phyloP scores from a whole-genome alignment of 1,139 yeast genomes.

The Yamadazyma sp. region DNA sequence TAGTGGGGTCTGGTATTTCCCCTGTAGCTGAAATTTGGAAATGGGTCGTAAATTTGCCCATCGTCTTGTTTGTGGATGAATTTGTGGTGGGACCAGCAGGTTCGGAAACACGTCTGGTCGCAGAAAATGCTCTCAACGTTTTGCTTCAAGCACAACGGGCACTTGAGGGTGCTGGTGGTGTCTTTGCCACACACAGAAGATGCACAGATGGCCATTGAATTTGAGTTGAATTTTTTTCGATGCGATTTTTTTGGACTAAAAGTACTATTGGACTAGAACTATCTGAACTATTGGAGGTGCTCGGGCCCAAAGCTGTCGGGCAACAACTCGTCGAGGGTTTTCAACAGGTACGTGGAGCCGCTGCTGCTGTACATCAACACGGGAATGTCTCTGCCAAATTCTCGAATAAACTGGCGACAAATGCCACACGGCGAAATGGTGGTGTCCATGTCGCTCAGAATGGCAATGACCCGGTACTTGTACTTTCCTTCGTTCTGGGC shows the following conservation, averaged over 20 bases:
- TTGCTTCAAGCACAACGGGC: conserved; percentile 87
- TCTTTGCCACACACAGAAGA: conserved; percentile 83
- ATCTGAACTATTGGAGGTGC: background rate
- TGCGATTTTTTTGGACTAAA: no score
- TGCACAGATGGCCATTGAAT: conserved; percentile 44
- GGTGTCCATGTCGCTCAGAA: conserved; percentile 60
- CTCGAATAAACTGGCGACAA: conserved; percentile 85
- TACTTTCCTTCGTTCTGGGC: conserved; percentile 42
- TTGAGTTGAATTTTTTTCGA: background rate
- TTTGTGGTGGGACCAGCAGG: conserved; percentile 65
- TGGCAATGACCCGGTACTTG: conserved; percentile 63
- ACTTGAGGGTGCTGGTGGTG: conserved; percentile 73
- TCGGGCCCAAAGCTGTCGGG: conserved; percentile 91
- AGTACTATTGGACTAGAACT: background rate
- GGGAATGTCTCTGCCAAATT: conserved; percentile 57
- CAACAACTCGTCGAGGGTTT: conserved; percentile 55
- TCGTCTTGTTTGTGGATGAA: conserved; percentile 46
- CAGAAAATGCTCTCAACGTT: conserved; percentile 70
- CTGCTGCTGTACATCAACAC: conserved; percentile 60
- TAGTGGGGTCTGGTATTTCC: conserved; percentile 78
- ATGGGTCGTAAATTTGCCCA: conserved; percentile 73
- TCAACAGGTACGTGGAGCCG: conserved; percentile 43
- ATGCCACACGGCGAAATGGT: conserved; percentile 90
- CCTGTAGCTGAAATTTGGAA: conserved; percentile 71
- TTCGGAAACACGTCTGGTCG: conserved; percentile 79